A percentile compares a stretch with the other conserved stretches of the same genome.
Conservation (phyloP, 192 early-diverging fungal genomes). For the Coemansia sp. region DNA sequence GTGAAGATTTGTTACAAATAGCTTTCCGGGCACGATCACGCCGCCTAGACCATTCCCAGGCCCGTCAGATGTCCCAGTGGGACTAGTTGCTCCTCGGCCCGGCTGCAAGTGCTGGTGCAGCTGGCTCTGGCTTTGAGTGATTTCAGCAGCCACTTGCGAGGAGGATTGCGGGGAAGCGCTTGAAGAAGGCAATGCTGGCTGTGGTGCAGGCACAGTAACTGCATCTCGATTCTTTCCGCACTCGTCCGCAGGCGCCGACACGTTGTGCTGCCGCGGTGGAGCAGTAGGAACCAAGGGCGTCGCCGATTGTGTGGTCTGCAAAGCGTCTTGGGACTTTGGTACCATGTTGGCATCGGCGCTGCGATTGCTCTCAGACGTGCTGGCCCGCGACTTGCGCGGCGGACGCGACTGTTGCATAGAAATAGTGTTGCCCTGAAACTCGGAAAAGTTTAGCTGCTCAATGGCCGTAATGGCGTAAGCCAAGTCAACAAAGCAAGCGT, state of each 20-base stretch:
- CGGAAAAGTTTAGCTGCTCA: constrained; percentile 45
- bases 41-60: constrained; percentile 40
- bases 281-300: not conserved
- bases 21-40: constrained; percentile 47
- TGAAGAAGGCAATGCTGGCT: not conserved
- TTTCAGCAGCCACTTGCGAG: not conserved
- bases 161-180: not conserved
- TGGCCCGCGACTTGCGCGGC: constrained; percentile 22
- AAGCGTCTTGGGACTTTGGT: not conserved
- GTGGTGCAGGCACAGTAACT: not conserved
- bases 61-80: constrained; percentile 4
- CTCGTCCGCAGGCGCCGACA: not conserved
- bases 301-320: not conserved
- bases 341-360: not conserved
- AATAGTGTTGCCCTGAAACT: constrained; percentile 38
- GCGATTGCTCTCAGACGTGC: not conserved
- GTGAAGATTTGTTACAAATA: constrained; percentile 53
- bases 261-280: not conserved
- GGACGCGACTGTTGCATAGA: constrained; percentile 19
- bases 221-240: not conserved
- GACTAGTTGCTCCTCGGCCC: constrained; percentile 4
- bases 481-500: constrained; percentile 39
- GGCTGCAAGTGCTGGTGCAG: constrained; percentile 4
- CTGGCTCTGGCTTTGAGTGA: not conserved
- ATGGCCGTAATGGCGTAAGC: constrained; percentile 31